A percentile compares a stretch with the other conserved stretches of the same genome.
phyloP scores from a whole-genome alignment of 129 eudicot genomes.

The Tagetes patula region DNA sequence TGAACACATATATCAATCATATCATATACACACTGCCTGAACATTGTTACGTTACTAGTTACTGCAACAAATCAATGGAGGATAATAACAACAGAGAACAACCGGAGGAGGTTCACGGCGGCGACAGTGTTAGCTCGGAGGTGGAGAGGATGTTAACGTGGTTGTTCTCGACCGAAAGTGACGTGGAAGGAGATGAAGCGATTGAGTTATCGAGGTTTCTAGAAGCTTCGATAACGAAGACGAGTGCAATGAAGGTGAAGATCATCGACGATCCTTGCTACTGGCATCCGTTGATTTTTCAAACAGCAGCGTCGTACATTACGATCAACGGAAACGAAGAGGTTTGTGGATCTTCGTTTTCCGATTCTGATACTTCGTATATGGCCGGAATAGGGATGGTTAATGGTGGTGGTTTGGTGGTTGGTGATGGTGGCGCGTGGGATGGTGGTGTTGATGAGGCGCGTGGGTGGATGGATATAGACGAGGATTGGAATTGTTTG shows the following conservation, averaged over 20 bases:
- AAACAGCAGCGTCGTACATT: conserved; percentile 59
- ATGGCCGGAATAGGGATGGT: conserved; percentile 57
- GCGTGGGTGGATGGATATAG: conserved; percentile 33
- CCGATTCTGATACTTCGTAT: conserved; percentile 59
- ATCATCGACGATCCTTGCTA: conserved; percentile 54
- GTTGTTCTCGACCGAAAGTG: conserved; percentile 28
- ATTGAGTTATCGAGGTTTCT: conserved; percentile 51
- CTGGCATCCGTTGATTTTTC: conserved; percentile 41
- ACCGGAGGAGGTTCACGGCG: conserved; percentile 9
- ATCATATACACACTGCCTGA: too few species aligned
- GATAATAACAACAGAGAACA: neutral
- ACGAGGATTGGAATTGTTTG: neutral
- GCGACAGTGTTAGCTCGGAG: conserved; percentile 16
- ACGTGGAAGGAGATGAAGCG: neutral
- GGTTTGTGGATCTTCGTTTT: conserved; percentile 79
- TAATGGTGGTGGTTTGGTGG: conserved; percentile 26
- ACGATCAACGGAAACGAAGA: conserved; percentile 85
- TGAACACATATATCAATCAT: neutral
- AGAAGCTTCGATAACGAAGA: conserved; percentile 28
- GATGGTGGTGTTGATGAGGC: conserved; percentile 26
- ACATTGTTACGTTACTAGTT: too few species aligned
- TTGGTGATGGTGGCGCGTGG: conserved; percentile 51
- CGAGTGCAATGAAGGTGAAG: conserved; percentile 48
- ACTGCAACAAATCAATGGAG: neutral
- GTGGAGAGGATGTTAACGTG: conserved; percentile 37